phyloP scores from a whole-genome alignment of 2,329 filamentous ascomycete genomes.

The Bisporella sp. region DNA sequence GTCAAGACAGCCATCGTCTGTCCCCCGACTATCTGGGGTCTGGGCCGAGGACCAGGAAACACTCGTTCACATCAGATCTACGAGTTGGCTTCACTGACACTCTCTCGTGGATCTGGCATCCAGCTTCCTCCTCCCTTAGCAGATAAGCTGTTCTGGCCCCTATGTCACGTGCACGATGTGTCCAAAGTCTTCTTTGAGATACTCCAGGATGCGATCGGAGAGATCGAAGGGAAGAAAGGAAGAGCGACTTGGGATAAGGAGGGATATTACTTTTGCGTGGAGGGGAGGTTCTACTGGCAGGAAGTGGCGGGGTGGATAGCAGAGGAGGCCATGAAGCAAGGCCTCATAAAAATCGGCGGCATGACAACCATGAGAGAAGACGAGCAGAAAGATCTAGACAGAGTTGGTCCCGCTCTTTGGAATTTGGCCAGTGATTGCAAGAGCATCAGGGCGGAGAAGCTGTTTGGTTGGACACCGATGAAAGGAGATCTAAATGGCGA shows the following conservation, averaged over 20 bases:
- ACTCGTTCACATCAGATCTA: conserved; percentile 48
- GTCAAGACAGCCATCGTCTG: conserved; percentile 56
- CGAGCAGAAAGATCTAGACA: not conserved
- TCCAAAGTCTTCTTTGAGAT: conserved; percentile 44
- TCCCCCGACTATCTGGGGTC: conserved; percentile 55
- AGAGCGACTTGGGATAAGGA: conserved; percentile 44
- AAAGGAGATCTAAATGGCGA: not conserved
- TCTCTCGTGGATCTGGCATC: conserved; percentile 40
- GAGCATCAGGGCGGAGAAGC: not conserved
- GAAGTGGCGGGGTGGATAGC: conserved; percentile 50
- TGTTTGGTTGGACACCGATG: not conserved
- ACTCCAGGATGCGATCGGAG: conserved; percentile 42
- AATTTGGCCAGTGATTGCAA: not conserved
- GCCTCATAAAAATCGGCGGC: conserved; percentile 20
- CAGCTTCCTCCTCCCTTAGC: conserved; percentile 39
- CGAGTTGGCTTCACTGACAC: conserved; percentile 38
- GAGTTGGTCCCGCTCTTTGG: not conserved
- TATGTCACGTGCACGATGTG: conserved; percentile 53
- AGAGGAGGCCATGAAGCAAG: conserved; percentile 47
- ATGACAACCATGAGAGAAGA: not conserved
- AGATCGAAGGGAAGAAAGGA: conserved; percentile 17
- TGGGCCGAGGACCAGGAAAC: conserved; percentile 48
- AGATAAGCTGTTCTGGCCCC: conserved; percentile 44
- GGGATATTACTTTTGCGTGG: conserved; percentile 63
- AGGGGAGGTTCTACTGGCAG: conserved; percentile 55